Evolutionary conservation across 768 basidiomycete genomes (phyloP), one percentile per base, ranked within the genome.

Genomic region (Tephrocybe sp.): DNA sequence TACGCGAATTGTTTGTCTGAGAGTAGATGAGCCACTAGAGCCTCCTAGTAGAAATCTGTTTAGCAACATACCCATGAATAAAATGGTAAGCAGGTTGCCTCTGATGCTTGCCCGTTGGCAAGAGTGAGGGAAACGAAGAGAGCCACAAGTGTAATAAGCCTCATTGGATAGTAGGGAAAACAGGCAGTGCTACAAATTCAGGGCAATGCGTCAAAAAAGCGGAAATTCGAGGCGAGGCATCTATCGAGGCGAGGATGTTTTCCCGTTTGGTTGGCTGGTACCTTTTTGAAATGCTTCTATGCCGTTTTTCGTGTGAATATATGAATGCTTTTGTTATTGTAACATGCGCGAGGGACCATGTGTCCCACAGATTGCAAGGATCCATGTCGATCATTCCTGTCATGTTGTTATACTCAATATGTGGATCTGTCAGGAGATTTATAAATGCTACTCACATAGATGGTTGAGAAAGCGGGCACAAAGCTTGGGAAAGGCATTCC

Each of bases 21-120:
- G n/a, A n/a, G n/a, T n/a, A n/a, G n/a, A 29, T 29, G 27, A 29
- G 27, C 27, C 11, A 11, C 27, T 29, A 11, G 27, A 5, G 27
- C 5, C 5, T 29, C 11, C 27, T n/a, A n/a, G n/a, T n/a, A 30
- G 16, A 45, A 1, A 16, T 4, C 3, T 6, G 13, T 9, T 4
- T 18, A 23, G 22, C 42, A 27, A 60, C 62, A 23, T 34, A 74
- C 75, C 74, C 74, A 75, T 52, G 64, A 53, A 53, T 72, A 74
- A 54, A 66, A 69, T 16, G 69, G 67, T 50, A 71, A 61, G 47
- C 74, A 77, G 24, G 64, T 68, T 8, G 69, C 73, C 42, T 68
- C 59, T 3, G 71, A 70, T 8, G 61, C 65, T 60, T 74, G 73
- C 23, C 63, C 69, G 50, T 38, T 49, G 23, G 54, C 58, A 25